Percentiles rank a stretch among this genome's conserved stretches.
phyloP scores from a whole-genome alignment of 2,329 filamentous ascomycete species.

The Trichophyton equinum region DNA sequence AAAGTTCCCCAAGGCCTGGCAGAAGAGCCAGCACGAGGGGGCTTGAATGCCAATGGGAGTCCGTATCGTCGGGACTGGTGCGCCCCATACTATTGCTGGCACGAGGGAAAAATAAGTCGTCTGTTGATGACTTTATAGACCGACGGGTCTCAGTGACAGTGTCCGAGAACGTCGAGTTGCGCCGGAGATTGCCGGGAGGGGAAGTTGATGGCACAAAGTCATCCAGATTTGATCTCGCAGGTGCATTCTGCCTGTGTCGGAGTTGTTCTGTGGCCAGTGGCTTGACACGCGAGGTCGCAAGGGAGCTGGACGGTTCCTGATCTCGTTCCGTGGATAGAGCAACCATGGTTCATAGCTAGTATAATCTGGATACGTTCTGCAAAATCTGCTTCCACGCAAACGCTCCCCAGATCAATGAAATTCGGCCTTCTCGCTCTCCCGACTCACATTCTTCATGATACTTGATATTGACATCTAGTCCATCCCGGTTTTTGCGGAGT shows the following conservation, averaged over 20 bases:
- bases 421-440: neutral
- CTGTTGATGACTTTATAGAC: constrained; percentile 52
- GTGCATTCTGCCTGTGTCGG: neutral
- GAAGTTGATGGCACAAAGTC: constrained; percentile 25
- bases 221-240: neutral
- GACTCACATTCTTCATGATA: neutral
- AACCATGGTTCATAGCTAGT: neutral
- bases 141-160: constrained; percentile 55
- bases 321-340: neutral
- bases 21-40: constrained; percentile 73
- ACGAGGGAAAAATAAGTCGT: constrained; percentile 54
- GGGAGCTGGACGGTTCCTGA: neutral
- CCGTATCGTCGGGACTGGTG: constrained; percentile 32
- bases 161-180: constrained; percentile 69
- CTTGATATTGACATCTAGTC: neutral
- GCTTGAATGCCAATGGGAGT: constrained; percentile 63
- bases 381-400: neutral
- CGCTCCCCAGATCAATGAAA: neutral
- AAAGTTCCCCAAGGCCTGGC: constrained; percentile 69
- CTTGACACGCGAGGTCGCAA: neutral
- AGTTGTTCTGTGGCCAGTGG: constrained; percentile 1
- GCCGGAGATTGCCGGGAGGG: constrained; percentile 40
- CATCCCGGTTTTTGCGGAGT: neutral
- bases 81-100: constrained; percentile 19
- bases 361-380: neutral